Percentiles rank a stretch among this genome's conserved stretches.
Conservation (phyloP, 225 moss, liverwort and hornwort genomes). For the Polytrichum commune region DNA sequence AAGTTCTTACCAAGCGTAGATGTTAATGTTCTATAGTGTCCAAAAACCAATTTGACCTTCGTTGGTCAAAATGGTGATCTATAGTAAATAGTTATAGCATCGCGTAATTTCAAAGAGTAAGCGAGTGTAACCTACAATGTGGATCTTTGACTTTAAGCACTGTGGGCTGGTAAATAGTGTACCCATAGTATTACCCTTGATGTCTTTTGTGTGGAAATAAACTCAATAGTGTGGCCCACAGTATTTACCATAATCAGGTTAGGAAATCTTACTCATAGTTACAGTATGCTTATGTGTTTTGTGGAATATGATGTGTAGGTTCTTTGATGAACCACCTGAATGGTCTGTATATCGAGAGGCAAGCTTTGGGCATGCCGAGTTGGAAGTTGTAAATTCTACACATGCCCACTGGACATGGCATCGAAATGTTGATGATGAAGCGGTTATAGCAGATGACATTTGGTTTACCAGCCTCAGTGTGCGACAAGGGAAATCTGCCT, state of each 20-base stretch:
- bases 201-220: too few relatives aligned
- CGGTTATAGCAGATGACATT: slow-evolving; percentile 60
- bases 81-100: too few relatives aligned
- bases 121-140: too few relatives aligned
- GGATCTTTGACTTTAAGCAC: too few relatives aligned
- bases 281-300: neutral
- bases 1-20: too few relatives aligned
- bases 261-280: neutral
- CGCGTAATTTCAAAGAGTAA: too few relatives aligned
- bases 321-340: slow-evolving; percentile 50
- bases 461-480: slow-evolving; percentile 42
- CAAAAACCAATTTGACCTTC: too few relatives aligned
- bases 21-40: too few relatives aligned
- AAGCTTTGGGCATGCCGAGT: slow-evolving; percentile 76
- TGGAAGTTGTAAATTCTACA: slow-evolving; percentile 60
- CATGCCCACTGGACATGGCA: slow-evolving; percentile 82
- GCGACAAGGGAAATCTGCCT: slow-evolving; percentile 22
- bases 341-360: slow-evolving; percentile 84
- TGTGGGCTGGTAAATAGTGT: too few relatives aligned
- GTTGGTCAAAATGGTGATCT: too few relatives aligned
- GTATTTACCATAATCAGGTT: neutral
- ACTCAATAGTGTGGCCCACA: too few relatives aligned
- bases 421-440: slow-evolving; percentile 71
- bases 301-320: slow-evolving; percentile 34
- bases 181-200: too few relatives aligned